phyloP scores from a whole-genome alignment of 306 rosid genomes.

The Bauhinia variegata region DNA sequence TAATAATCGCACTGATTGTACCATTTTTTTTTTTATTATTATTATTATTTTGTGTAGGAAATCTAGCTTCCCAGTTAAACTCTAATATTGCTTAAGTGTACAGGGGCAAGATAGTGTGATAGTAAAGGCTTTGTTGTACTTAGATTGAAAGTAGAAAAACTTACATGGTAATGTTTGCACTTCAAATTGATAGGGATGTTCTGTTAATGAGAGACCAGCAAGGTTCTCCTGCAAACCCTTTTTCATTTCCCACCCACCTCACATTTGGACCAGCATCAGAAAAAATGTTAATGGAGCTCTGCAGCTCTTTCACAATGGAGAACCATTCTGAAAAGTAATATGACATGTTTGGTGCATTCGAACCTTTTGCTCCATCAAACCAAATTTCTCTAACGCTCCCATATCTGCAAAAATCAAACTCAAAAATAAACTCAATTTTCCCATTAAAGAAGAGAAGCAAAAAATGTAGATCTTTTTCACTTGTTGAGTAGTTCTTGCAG shows the following conservation, averaged over 20 bases:
- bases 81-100: too few species aligned
- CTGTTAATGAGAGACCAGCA: conserved; percentile 85
- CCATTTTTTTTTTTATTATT: too few species aligned
- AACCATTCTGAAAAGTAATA: conserved; percentile 86
- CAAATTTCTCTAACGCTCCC: conserved; percentile 71
- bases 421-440: not conserved
- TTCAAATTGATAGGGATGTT: conserved; percentile 72
- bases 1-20: too few species aligned
- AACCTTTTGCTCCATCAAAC: conserved; percentile 95
- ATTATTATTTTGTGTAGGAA: too few species aligned
- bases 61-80: too few species aligned
- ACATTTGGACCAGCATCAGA: conserved; percentile 95
- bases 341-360: conserved; percentile 63
- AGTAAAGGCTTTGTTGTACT: not conserved
- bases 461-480: conserved; percentile 41
- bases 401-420: conserved; percentile 48
- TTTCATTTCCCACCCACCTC: conserved; percentile 85
- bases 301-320: conserved; percentile 77
- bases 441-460: not conserved
- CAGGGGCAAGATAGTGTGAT: too few species aligned
- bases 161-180: conserved; percentile 53
- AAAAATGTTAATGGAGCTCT: conserved; percentile 82
- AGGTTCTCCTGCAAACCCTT: conserved; percentile 61
- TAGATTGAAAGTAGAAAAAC: conserved; percentile 32
- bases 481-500: conserved; percentile 71